A percentile compares a stretch with the other conserved stretches of the same genome.
Evolutionary conservation across 257 asterid species (phyloP).

Genomic region (Penstemon eatonii): DNA sequence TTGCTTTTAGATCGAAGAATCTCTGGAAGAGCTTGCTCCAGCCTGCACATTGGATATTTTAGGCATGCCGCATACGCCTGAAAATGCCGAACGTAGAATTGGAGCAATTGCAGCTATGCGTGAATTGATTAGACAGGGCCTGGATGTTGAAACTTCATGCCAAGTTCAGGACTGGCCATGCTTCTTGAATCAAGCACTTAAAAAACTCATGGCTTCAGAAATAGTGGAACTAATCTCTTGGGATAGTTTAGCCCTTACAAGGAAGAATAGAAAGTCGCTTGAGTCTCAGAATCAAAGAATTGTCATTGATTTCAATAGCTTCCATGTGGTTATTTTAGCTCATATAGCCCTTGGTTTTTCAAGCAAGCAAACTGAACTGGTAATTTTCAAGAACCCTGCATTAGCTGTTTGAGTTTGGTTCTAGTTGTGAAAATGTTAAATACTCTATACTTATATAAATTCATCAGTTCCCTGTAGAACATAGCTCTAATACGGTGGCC

Average conservation of each 20-base stretch:
- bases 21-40: constrained; percentile 97
- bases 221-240: constrained; percentile 86
- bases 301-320: constrained; percentile 81
- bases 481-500: not conserved
- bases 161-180: constrained; percentile 97
- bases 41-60: constrained; percentile 93
- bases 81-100: constrained; percentile 88
- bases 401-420: constrained; percentile 9
- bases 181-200: constrained; percentile 84
- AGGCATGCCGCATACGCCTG: constrained; percentile 90
- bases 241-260: constrained; percentile 77
- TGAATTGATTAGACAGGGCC: constrained; percentile 94
- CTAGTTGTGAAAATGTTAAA: not conserved
- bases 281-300: constrained; percentile 90
- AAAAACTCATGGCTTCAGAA: constrained; percentile 86
- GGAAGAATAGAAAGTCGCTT: constrained; percentile 87
- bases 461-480: not conserved
- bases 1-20: constrained; percentile 83
- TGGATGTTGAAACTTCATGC: constrained; percentile 85
- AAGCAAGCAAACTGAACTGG: constrained; percentile 80
- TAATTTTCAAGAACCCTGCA: constrained; percentile 32
- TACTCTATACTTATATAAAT: not conserved
- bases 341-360: constrained; percentile 94
- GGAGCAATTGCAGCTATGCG: constrained; percentile 95
- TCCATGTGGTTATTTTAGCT: constrained; percentile 76